Conservation (phyloP, 106 monocot genomes). For the Hemerocallis citrina region DNA sequence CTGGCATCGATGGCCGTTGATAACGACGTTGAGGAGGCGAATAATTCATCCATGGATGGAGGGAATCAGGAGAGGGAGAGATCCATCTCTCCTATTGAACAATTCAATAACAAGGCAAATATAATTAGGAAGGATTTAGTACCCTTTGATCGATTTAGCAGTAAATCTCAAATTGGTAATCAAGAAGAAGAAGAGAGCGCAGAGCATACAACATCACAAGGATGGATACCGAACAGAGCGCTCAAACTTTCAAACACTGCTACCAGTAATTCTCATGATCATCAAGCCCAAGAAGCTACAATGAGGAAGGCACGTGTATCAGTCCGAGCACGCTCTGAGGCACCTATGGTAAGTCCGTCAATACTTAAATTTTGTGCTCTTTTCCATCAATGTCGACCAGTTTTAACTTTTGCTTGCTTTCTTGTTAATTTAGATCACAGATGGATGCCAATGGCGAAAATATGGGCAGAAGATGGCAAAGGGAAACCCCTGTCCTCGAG, state of each 20-base stretch:
- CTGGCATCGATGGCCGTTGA: slow-evolving; percentile 12
- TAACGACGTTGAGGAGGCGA: slow-evolving; percentile 19
- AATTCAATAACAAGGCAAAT: neutral
- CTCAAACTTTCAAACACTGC: slow-evolving; percentile 11
- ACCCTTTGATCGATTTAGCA: slow-evolving; percentile 15
- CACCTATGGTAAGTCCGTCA: slow-evolving; percentile 59
- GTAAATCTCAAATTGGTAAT: slow-evolving; percentile 25
- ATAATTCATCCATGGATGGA: slow-evolving; percentile 23
- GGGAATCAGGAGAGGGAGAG: neutral
- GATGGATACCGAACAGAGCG: slow-evolving; percentile 29
- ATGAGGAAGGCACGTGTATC: slow-evolving; percentile 96
- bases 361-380: neutral
- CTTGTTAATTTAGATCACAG: slow-evolving; percentile 43
- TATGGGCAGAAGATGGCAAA: slow-evolving; percentile 87
- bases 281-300: slow-evolving; percentile 68
- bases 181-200: slow-evolving; percentile 13
- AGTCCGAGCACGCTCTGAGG: slow-evolving; percentile 90
- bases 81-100: neutral
- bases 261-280: slow-evolving; percentile 3
- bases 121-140: slow-evolving; percentile 6
- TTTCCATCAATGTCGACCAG: neutral
- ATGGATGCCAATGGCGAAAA: slow-evolving; percentile 92
- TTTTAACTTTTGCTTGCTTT: neutral
- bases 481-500: slow-evolving; percentile 69
- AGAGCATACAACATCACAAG: slow-evolving; percentile 15